Percentiles rank a stretch among this genome's conserved stretches.
phyloP scores from a whole-genome alignment of 2,329 filamentous ascomycete species.

The Sporothrix variecibatus region DNA sequence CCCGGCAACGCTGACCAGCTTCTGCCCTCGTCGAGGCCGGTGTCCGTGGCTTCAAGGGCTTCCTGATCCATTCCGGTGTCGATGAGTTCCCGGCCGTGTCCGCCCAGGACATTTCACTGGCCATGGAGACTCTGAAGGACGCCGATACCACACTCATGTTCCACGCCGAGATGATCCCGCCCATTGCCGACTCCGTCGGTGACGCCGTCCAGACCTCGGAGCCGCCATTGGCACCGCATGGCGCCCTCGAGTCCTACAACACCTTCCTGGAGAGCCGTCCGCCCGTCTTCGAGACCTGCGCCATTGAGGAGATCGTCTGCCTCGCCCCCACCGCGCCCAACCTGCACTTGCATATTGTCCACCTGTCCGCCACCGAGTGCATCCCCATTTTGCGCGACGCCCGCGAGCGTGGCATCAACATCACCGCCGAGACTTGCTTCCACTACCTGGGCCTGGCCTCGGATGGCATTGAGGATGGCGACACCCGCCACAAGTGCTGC shows the following conservation, averaged over 20 bases:
- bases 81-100: conserved; percentile 96
- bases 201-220: conserved; percentile 70
- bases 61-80: conserved; percentile 94
- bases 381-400: conserved; percentile 79
- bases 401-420: conserved; percentile 71
- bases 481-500: conserved; percentile 93
- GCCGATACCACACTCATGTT: conserved; percentile 95
- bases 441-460: conserved; percentile 86
- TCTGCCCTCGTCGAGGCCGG: conserved; percentile 79
- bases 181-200: conserved; percentile 75
- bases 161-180: conserved; percentile 97
- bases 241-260: conserved; percentile 74
- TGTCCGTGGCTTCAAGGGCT: conserved; percentile 95
- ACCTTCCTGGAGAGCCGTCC: conserved; percentile 93
- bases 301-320: conserved; percentile 81
- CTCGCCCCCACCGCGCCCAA: conserved; percentile 77
- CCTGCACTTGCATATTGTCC: conserved; percentile 89
- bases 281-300: conserved; percentile 85
- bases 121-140: conserved; percentile 78
- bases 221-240: conserved; percentile 69
- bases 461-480: conserved; percentile 78
- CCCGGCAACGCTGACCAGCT: conserved; percentile 84
- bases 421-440: conserved; percentile 94
- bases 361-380: conserved; percentile 84
- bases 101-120: conserved; percentile 72